A percentile compares a stretch with the other conserved stretches of the same genome.
Evolutionary conservation across 1,284 basidiomycete species (phyloP).

Genomic region (Microbotryum saponariae): DNA sequence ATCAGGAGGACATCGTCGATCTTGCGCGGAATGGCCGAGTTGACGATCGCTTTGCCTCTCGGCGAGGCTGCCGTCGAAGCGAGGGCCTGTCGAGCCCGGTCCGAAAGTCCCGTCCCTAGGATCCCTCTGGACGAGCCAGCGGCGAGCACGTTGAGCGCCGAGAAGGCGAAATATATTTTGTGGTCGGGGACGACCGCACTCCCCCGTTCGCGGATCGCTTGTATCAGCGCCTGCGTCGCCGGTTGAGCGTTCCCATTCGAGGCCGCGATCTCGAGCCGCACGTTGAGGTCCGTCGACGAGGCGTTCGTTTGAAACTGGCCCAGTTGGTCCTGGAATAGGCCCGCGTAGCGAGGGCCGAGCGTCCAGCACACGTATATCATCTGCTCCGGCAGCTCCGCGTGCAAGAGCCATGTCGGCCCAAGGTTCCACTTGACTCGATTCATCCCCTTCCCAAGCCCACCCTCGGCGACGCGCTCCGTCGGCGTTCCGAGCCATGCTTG

Average conservation of each 20-base stretch:
- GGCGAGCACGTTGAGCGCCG: slow-evolving; percentile 21
- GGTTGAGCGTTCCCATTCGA: background rate
- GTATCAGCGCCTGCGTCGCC: slow-evolving; percentile 25
- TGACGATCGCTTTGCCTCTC: slow-evolving; percentile 22
- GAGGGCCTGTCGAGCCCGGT: slow-evolving; percentile 4
- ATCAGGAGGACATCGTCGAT: slow-evolving; percentile 9
- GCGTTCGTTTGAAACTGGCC: slow-evolving; percentile 52
- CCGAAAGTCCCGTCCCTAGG: background rate
- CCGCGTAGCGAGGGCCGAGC: slow-evolving; percentile 63
- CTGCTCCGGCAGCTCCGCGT: slow-evolving; percentile 20
- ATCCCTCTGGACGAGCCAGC: background rate
- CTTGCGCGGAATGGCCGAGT: slow-evolving; percentile 18
- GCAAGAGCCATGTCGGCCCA: slow-evolving; percentile 16
- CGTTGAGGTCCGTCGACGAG: slow-evolving; percentile 10
- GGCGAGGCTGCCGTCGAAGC: background rate
- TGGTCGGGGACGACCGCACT: slow-evolving; percentile 26
- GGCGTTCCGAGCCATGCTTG: slow-evolving; percentile 17
- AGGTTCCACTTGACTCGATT: slow-evolving; percentile 11
- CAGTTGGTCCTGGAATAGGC: slow-evolving; percentile 60
- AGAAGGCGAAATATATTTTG: slow-evolving; percentile 29
- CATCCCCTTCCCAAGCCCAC: background rate
- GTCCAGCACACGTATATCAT: slow-evolving; percentile 12
- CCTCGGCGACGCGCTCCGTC: background rate
- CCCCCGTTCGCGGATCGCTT: slow-evolving; percentile 27
- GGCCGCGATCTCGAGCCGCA: slow-evolving; percentile 10